Evolutionary conservation across 768 basidiomycete genomes (phyloP).

Genomic region (Lactarius indigo): DNA sequence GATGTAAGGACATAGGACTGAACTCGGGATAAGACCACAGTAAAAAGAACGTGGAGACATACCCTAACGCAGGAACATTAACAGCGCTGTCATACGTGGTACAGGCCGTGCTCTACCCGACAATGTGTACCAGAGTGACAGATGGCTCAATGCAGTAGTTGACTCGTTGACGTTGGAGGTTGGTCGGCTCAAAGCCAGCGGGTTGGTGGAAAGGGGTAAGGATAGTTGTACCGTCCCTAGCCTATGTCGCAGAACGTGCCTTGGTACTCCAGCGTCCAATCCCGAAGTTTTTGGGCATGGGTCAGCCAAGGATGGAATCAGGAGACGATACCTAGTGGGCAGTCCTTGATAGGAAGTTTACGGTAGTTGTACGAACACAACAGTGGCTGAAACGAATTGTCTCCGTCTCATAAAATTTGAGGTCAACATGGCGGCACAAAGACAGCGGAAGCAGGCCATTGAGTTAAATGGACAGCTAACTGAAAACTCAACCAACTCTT

Average conservation of each 20-base stretch:
- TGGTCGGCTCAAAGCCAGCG: not conserved
- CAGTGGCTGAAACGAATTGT: not conserved
- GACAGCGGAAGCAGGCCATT: too few relatives aligned
- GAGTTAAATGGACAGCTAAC: not conserved
- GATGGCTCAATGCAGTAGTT: not conserved
- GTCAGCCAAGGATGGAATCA: not conserved
- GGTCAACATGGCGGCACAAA: not conserved
- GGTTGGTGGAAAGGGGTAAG: not conserved
- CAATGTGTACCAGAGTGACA: not conserved
- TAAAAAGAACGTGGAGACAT: not conserved
- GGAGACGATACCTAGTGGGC: not conserved
- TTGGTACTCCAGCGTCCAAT: not conserved
- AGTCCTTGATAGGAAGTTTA: too few relatives aligned
- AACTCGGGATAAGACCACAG: not conserved
- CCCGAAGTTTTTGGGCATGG: not conserved
- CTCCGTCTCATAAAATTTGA: not conserved
- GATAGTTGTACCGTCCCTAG: too few relatives aligned
- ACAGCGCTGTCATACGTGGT: not conserved
- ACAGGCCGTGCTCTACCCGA: not conserved
- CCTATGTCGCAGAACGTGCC: not conserved
- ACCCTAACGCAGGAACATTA: not conserved
- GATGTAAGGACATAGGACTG: not conserved
- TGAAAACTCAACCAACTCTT: not conserved
- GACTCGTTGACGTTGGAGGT: not conserved
- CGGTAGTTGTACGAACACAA: not conserved